A percentile compares a stretch with the other conserved stretches of the same genome.
Evolutionary conservation across 345 rosid species (phyloP).

Genomic region (Mallotus nudiflorus): DNA sequence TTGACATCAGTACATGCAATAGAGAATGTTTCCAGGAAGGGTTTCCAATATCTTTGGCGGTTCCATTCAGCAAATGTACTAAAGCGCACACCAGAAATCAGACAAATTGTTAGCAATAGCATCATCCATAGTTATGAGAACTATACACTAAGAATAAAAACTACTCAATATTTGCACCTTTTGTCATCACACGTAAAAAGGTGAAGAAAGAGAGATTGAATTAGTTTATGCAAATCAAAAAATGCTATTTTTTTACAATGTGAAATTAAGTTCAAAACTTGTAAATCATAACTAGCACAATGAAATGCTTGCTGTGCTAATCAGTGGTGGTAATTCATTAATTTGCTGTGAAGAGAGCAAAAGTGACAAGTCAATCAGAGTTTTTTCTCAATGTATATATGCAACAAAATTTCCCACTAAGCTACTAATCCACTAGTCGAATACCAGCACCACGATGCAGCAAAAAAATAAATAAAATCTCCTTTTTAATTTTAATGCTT

Average conservation of each 20-base stretch:
- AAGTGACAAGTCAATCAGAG: slow-evolving; percentile 4
- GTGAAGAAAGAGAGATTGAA: neutral
- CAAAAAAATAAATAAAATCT: too few species aligned
- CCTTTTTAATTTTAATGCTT: too few species aligned
- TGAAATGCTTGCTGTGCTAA: too few species aligned
- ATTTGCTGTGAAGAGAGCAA: too few species aligned
- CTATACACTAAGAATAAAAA: neutral
- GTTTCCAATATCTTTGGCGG: slow-evolving; percentile 57
- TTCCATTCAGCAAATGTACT: slow-evolving; percentile 53
- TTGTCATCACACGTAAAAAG: neutral
- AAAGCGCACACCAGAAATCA: slow-evolving; percentile 29
- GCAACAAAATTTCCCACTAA: neutral
- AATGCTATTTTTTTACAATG: neutral
- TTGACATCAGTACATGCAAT: slow-evolving; percentile 75
- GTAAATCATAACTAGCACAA: too few species aligned
- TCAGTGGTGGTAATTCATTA: too few species aligned
- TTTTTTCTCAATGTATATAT: neutral
- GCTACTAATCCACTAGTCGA: neutral
- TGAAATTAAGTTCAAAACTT: neutral
- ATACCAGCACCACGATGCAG: too few species aligned
- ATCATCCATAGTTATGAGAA: neutral
- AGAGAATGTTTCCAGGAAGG: slow-evolving; percentile 85
- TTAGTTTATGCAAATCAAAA: neutral
- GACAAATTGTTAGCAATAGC: slow-evolving; percentile 6
- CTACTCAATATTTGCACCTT: neutral